Evolutionary conservation across 2,329 filamentous ascomycete species (phyloP), one percentile per base, ranked within the genome.

Genomic region (Mariannaea sp.): DNA sequence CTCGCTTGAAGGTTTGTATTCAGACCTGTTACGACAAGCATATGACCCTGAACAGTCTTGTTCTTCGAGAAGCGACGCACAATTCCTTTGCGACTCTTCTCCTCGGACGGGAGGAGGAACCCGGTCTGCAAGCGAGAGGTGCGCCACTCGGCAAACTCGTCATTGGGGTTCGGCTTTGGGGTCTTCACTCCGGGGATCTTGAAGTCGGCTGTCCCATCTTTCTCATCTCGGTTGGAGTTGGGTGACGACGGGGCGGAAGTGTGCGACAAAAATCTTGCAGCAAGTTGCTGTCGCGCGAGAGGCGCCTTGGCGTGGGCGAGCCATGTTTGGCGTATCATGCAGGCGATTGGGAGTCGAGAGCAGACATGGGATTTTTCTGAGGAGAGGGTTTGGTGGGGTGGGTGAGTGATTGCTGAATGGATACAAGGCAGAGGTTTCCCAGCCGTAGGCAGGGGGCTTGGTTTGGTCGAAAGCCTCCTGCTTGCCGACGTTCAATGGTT

Each of bases 1-100:
- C 80, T 81, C 61, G 86, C 81, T 16, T 77, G 75, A 36, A 92
- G 77, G 16, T 81, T 79, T 51, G 78, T 78, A 62, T 81, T 83
- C 6, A 83, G 79, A 32, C 82, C 80, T 16, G 75, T 75, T 30
- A 92, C 71, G 35, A 86, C 75, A 33, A 92, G 75, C 62, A 79
- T 76, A 54, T 60, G 29, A 17, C 49, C 33, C 16, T 47, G 33
- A 14, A 22, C 26, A 4, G 16, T 56, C 27, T 35, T 33, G 17
- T 38, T 40, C 22, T 36, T 40, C 16, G 19, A 14, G 17, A 22
- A 27, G 4, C 22, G 24, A 13, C 14, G 14, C 3, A 26, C 10
- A 29, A 16, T 9, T 14, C 35, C 43, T 14, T 32, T 27, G 17
- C 22, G 22, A 10, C 7, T 22, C 9, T 39, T 26, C 10, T 33